Conservation (phyloP, 2,329 filamentous ascomycete genomes). For the Sordariomycetes sp. region DNA sequence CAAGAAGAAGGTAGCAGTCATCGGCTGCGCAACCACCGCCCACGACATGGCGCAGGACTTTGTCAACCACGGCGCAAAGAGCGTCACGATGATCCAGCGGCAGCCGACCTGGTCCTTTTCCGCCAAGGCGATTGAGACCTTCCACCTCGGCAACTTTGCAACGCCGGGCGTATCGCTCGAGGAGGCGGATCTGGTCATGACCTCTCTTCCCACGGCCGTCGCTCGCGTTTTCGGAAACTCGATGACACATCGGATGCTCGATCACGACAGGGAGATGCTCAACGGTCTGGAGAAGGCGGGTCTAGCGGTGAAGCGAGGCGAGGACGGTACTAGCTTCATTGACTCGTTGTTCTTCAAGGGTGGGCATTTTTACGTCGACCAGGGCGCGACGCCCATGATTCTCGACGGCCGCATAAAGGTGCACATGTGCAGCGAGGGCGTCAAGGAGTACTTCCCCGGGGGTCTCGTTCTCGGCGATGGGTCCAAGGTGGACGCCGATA, state of each 20-base stretch:
- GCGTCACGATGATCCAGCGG: slow-evolving; percentile 40
- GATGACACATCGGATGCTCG: slow-evolving; percentile 23
- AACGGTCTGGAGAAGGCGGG: slow-evolving; percentile 30
- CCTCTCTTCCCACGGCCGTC: slow-evolving; percentile 31
- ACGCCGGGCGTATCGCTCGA: slow-evolving; percentile 27
- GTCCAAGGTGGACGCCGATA: slow-evolving; percentile 20
- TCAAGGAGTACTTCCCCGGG: slow-evolving; percentile 15
- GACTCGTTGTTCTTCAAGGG: slow-evolving; percentile 22
- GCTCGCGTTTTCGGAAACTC: slow-evolving; percentile 28
- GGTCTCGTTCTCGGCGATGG: slow-evolving; percentile 17
- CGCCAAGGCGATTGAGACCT: slow-evolving; percentile 22
- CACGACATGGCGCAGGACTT: slow-evolving; percentile 38
- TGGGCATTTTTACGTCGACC: slow-evolving; percentile 28
- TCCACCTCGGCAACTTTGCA: slow-evolving; percentile 23
- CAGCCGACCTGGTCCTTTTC: slow-evolving; percentile 34
- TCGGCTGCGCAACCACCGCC: slow-evolving; percentile 27
- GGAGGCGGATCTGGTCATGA: slow-evolving; percentile 32
- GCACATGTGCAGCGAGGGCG: slow-evolving; percentile 14
- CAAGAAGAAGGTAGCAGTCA: slow-evolving; percentile 28
- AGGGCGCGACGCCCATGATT: slow-evolving; percentile 23
- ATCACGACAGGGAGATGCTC: slow-evolving; percentile 25
- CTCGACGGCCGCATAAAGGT: slow-evolving; percentile 25
- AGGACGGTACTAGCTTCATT: slow-evolving; percentile 20
- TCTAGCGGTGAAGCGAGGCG: slow-evolving; percentile 21
- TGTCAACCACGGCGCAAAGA: slow-evolving; percentile 27